Conservation (phyloP, 1,139 yeast genomes). For the Blastobotrys arbuscula region DNA sequence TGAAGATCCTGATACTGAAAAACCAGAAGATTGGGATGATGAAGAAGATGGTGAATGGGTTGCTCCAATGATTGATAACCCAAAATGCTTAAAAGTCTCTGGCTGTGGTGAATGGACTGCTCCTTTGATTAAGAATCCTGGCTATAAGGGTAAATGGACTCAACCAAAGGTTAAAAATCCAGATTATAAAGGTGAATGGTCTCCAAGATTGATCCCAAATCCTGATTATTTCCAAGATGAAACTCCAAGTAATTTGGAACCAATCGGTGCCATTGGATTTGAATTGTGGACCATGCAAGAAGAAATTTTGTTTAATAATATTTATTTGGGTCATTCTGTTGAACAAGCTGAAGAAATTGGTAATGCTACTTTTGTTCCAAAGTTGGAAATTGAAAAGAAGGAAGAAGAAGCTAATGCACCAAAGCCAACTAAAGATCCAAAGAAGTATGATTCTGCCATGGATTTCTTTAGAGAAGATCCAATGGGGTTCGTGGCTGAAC, state of each 20-base stretch:
- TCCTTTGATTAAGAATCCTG: constrained; percentile 60
- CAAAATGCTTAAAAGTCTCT: constrained; percentile 51
- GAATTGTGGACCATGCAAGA: constrained; percentile 87
- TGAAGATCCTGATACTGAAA: constrained; percentile 56
- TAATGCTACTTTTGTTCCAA: constrained; percentile 63
- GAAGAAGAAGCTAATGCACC: constrained; percentile 33
- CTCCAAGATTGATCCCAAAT: constrained; percentile 59
- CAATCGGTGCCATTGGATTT: constrained; percentile 78
- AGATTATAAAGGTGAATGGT: constrained; percentile 72
- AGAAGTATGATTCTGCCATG: constrained; percentile 23
- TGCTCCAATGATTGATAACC: constrained; percentile 65
- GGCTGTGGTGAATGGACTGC: constrained; percentile 80
- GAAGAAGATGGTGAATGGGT: constrained; percentile 83
- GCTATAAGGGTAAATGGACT: constrained; percentile 72
- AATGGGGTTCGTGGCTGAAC: constrained; percentile 29
- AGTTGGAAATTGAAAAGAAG: constrained; percentile 49
- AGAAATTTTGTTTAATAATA: constrained; percentile 70
- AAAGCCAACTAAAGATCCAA: constrained; percentile 23
- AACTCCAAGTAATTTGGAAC: constrained; percentile 56
- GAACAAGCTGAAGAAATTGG: constrained; percentile 81
- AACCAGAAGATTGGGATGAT: constrained; percentile 80
- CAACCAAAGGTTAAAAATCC: constrained; percentile 70
- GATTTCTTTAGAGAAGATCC: constrained; percentile 36
- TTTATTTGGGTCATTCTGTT: constrained; percentile 77
- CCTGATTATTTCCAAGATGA: constrained; percentile 61